A percentile compares a stretch with the other conserved stretches of the same genome.
Conservation (phyloP, 2,329 filamentous ascomycete genomes). For the Whalleya microplaca region DNA sequence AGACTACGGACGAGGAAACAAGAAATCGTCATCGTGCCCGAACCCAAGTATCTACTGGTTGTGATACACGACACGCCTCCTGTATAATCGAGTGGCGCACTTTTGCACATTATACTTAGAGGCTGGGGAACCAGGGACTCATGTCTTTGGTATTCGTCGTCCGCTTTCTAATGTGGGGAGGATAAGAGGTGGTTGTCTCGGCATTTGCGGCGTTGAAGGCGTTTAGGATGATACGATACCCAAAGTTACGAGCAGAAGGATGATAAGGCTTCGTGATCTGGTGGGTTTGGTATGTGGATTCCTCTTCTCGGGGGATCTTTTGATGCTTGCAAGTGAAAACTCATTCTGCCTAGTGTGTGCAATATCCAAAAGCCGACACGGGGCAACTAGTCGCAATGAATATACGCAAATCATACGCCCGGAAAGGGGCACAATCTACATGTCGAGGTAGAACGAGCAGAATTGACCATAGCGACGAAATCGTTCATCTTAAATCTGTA, state of each 20-base stretch:
- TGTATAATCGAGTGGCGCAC: slow-evolving; percentile 47
- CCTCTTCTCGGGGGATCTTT: not conserved
- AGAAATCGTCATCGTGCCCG: slow-evolving; percentile 82
- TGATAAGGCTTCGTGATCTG: slow-evolving; percentile 7
- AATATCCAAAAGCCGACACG: no score
- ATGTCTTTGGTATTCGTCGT: slow-evolving; percentile 5
- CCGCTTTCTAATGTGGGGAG: not conserved
- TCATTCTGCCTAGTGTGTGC: no score
- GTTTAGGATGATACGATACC: slow-evolving; percentile 35
- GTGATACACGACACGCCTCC: slow-evolving; percentile 82
- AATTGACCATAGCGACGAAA: not conserved
- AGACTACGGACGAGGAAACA: slow-evolving; percentile 82
- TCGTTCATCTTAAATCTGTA: not conserved
- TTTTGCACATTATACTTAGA: slow-evolving; percentile 1
- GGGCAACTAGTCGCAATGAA: no score
- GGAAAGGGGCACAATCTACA: no score
- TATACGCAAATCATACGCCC: no score
- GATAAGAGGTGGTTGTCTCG: not conserved
- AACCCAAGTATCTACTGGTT: slow-evolving; percentile 76
- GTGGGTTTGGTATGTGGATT: not conserved
- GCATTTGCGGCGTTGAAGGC: slow-evolving; percentile 25
- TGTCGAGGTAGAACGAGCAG: no score
- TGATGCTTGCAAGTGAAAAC: not conserved
- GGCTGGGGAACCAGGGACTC: slow-evolving; percentile 1
- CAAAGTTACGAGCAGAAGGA: slow-evolving; percentile 15